A percentile compares a stretch with the other conserved stretches of the same genome.
phyloP scores from a whole-genome alignment of 805 yeast species.

The Spathaspora gorwiae region DNA sequence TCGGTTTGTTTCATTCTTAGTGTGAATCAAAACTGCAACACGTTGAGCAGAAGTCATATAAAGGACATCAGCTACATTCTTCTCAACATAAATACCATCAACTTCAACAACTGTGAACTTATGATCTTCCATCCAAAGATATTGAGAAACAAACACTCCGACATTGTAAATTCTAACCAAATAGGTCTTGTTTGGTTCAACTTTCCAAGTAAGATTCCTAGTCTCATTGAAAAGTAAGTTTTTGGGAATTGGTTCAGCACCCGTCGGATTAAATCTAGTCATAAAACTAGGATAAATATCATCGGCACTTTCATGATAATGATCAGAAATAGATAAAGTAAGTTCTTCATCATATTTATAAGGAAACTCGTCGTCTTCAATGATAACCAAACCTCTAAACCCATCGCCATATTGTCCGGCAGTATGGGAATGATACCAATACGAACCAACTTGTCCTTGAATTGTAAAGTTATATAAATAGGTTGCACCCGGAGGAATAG shows the following conservation, averaged over 20 bases:
- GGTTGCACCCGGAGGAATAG: slow-evolving; percentile 70
- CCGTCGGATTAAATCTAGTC: slow-evolving; percentile 73
- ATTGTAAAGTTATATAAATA: slow-evolving; percentile 84
- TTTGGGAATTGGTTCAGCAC: slow-evolving; percentile 78
- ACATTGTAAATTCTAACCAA: slow-evolving; percentile 58
- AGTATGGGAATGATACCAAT: slow-evolving; percentile 92
- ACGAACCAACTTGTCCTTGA: slow-evolving; percentile 68
- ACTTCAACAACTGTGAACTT: slow-evolving; percentile 37
- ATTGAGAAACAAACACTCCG: slow-evolving; percentile 69
- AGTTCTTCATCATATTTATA: slow-evolving; percentile 62
- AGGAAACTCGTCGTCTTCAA: slow-evolving; percentile 57
- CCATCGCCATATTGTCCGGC: slow-evolving; percentile 92
- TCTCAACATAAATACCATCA: slow-evolving; percentile 53
- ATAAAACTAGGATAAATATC: slow-evolving; percentile 46
- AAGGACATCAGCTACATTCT: slow-evolving; percentile 48
- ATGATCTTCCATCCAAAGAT: slow-evolving; percentile 38
- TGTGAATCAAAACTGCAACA: slow-evolving; percentile 59
- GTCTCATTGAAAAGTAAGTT: slow-evolving; percentile 62
- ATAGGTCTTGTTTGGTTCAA: slow-evolving; percentile 59
- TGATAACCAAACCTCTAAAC: slow-evolving; percentile 71
- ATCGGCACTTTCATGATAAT: slow-evolving; percentile 54
- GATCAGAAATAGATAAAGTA: slow-evolving; percentile 53
- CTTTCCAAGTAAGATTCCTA: slow-evolving; percentile 48
- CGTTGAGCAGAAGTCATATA: slow-evolving; percentile 80
- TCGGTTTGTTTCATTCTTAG: slow-evolving; percentile 40